phyloP scores from a whole-genome alignment of 306 rosid genomes.

The Malus fusca region DNA sequence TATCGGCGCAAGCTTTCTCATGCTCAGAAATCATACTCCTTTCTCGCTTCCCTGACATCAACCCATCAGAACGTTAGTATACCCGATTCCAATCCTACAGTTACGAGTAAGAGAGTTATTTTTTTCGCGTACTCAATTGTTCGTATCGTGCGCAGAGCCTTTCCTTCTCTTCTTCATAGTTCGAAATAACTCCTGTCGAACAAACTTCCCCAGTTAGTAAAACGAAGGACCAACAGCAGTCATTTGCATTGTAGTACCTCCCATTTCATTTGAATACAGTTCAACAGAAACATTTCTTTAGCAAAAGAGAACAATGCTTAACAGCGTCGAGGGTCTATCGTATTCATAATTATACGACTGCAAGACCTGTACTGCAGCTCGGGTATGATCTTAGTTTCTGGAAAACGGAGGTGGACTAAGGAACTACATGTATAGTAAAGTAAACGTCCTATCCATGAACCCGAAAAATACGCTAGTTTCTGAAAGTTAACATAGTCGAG shows the following conservation, averaged over 20 bases:
- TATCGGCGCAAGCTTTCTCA: slow-evolving; percentile 62
- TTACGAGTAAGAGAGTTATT: background rate
- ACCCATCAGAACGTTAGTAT: background rate
- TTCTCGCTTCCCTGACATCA: slow-evolving; percentile 68
- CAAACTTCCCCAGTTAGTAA: no score
- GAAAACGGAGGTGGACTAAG: background rate
- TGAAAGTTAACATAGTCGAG: background rate
- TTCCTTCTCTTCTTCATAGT: slow-evolving; percentile 88
- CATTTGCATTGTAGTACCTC: background rate
- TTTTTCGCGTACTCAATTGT: slow-evolving; percentile 64
- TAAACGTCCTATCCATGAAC: background rate
- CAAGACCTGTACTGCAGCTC: background rate
- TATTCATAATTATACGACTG: background rate
- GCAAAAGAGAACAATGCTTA: background rate
- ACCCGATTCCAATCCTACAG: background rate
- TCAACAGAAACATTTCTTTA: background rate
- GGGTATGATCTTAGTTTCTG: background rate
- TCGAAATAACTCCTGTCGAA: slow-evolving; percentile 61
- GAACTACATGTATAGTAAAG: background rate
- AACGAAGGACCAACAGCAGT: background rate
- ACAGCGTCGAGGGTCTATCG: background rate
- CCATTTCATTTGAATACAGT: background rate
- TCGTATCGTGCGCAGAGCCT: slow-evolving; percentile 70
- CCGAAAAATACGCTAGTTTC: background rate
- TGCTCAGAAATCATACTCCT: slow-evolving; percentile 63